A percentile compares a stretch with the other conserved stretches of the same genome.
Conservation (phyloP, 164 flowering plant species). For the Macadamia tetraphylla region DNA sequence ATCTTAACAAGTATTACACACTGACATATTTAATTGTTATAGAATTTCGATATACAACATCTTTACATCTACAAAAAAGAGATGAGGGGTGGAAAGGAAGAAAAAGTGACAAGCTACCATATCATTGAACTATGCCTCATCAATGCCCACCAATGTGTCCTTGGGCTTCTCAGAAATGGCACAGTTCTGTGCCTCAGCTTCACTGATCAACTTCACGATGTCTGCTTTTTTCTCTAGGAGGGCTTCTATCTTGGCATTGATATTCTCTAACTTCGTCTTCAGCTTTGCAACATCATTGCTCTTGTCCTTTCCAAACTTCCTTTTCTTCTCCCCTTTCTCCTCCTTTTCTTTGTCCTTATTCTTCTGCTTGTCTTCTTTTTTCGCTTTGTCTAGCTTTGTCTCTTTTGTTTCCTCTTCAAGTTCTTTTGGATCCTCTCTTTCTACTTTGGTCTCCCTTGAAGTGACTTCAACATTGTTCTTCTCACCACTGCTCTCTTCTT, state of each 20-base stretch:
- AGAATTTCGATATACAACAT: no score
- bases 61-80: no score
- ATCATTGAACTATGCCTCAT: not conserved
- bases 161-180: slow-evolving; percentile 20
- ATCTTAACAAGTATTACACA: no score
- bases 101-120: no score
- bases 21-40: no score
- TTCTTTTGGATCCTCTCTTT: slow-evolving; percentile 14
- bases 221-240: slow-evolving; percentile 36
- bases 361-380: slow-evolving; percentile 14
- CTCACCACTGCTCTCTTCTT: not conserved
- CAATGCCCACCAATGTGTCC: slow-evolving; percentile 6
- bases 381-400: slow-evolving; percentile 10
- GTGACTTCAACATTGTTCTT: slow-evolving; percentile 18
- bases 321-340: slow-evolving; percentile 24
- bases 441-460: slow-evolving; percentile 28
- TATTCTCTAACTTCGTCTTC: slow-evolving; percentile 43
- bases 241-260: slow-evolving; percentile 33
- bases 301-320: slow-evolving; percentile 25
- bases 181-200: slow-evolving; percentile 24
- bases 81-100: no score
- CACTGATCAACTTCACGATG: slow-evolving; percentile 37
- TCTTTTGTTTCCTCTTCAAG: slow-evolving; percentile 1
- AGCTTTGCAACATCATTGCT: slow-evolving; percentile 29
- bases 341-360: slow-evolving; percentile 14